These are phyloP conservation scores for Medicago truncatula DNA, from an alignment of 306 rosid species.

Conservation along the genomic window DNA sequence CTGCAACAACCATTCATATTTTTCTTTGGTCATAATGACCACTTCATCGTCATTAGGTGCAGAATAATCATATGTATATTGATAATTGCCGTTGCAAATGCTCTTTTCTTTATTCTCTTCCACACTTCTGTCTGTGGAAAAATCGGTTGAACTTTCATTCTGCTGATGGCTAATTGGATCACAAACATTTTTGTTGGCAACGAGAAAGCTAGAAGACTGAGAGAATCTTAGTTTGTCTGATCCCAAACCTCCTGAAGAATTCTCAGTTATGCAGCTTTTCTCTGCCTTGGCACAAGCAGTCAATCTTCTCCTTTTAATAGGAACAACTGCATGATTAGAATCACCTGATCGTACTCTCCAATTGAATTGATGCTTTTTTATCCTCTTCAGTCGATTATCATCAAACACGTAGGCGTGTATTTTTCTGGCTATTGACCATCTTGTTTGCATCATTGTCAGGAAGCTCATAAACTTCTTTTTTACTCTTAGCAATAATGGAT, in stretches of 20 bases:
- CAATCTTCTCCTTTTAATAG: slow-evolving; percentile 64
- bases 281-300: slow-evolving; percentile 65
- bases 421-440: slow-evolving; percentile 38
- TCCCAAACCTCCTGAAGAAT: slow-evolving; percentile 47
- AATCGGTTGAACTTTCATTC: slow-evolving; percentile 41
- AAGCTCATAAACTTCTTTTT: slow-evolving; percentile 32
- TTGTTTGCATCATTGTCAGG: slow-evolving; percentile 48
- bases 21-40: too few species aligned
- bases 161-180: slow-evolving; percentile 43
- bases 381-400: slow-evolving; percentile 49
- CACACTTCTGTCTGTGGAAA: slow-evolving; percentile 42
- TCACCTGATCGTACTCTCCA: slow-evolving; percentile 56
- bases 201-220: slow-evolving; percentile 43
- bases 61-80: neutral
- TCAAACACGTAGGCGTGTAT: slow-evolving; percentile 37
- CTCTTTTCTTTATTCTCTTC: slow-evolving; percentile 41
- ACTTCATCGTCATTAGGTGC: too few species aligned
- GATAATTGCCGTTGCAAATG: slow-evolving; percentile 30
- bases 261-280: slow-evolving; percentile 45
- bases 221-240: slow-evolving; percentile 42
- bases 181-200: slow-evolving; percentile 45
- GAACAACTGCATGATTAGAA: slow-evolving; percentile 55
- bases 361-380: slow-evolving; percentile 49
- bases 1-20: too few species aligned
- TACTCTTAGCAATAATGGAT: too few species aligned